Base-by-base conservation (phyloP, 306 rosid genomes). In the Arachis stenosperma region DNA sequence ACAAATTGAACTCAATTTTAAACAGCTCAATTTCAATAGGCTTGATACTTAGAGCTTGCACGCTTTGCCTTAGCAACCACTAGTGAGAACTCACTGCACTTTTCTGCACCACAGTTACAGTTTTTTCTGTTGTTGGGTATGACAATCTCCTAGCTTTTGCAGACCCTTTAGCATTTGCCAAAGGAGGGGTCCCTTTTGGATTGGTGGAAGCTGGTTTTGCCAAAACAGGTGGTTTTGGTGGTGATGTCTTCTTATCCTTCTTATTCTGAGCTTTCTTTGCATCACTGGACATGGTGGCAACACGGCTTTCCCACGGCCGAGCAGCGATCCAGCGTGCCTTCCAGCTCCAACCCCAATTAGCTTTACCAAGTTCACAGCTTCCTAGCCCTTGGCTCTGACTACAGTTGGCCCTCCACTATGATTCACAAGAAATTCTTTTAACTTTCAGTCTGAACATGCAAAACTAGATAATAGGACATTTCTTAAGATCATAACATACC, bases 271-370 rank as follows among this genome's bases (percentile, higher is more conserved):
- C 27, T 84, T 91, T 94, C 76, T 87, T 88, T 5, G 86, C 88
- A 79, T 76, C 88, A 61, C 58, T 27, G 0, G 83, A 62, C 73
- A 75, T 62, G 17, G 68, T 48, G 10, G 81, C 65, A 9, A 88
- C 78, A 6, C 97, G 97, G 81, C 91, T 89, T 88, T 94, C 99
- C 99, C 99, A 94, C 3, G 99, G 99, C 17, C 96, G 97, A 53
- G 91, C 99, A 44, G 99, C 96, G 29, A 94, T 88, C 97, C 99
- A 94, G 40, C 99, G 89, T 56, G 91, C 99, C 77, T 91, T 91
- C 99, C 99, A 94, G 89, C 97, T 94, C 99, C 99, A 94, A 71
- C 99, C 99, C 99, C 99, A 94, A 70, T 87, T 90, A 67, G 93
- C 81, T 81, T 90, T 91, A 62, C 86, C 75, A 41, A 88, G 83